Base-by-base conservation (phyloP, 2,329 filamentous ascomycete species). In the Fusarium nygamai region DNA sequence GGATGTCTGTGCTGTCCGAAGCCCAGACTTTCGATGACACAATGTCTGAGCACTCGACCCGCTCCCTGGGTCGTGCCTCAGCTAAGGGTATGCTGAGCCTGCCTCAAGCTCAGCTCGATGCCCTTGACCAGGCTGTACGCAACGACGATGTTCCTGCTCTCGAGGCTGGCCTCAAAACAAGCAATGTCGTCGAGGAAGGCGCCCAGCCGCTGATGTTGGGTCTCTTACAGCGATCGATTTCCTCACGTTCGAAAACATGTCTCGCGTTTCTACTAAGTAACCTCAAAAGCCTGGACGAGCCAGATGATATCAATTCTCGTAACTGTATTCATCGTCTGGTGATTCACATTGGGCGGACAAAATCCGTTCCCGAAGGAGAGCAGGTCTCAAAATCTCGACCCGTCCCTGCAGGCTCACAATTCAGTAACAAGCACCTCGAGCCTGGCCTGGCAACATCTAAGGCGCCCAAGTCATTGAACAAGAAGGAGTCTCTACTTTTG, bases 321-420 rank as follows among this genome's bases (percentile, higher is more conserved):
- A 99, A 98, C 81, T 96, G 94, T 81, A 90, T 99, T 56, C 96
- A 99, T 81, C 92, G 96, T 14, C 87, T 98, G 6, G 93, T 99
- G 47, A 97, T 98, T 68, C 92, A 95, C 27, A 97, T 98, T 76
- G 95, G 96, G 24, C 91, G 96, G 56, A 91, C 92, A n/a, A 89
- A 89, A 71, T 85, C 86, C 4, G 27, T 56, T 29, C 80, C 83
- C 1, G 81, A 84, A 2, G 78, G 83, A 7, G 89, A 91, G 58
- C 81, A 87, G 27, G 86, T 88, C 27, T 83, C 88, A 44, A 87
- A 88, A 22, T 84, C 89, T 43, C 86, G 84, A 44, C 84, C 86
- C 0, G 85, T 89, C 34, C 85, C 86, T 8, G 83, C 85, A 11
- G 84, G 84, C 51, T 85, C 84, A 22, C 87, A 88, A 83, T 84